Base-by-base conservation (phyloP, 1,284 basidiomycete species). In the Ustilago vetiveriae region DNA sequence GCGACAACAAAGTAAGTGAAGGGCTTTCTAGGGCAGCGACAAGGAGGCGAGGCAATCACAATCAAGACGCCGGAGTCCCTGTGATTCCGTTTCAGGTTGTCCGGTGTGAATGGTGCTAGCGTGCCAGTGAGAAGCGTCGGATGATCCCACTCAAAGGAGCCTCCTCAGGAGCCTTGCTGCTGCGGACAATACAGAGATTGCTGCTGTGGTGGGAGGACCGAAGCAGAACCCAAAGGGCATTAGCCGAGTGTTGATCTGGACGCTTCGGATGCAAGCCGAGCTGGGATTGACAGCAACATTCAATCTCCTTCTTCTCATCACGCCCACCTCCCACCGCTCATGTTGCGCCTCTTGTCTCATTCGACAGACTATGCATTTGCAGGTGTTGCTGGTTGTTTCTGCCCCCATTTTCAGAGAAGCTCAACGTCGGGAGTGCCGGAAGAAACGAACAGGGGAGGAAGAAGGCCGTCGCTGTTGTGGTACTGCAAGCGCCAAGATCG, bases 41-140 rank as follows among this genome's bases (percentile, higher is more conserved):
- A n/a, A n/a, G n/a, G n/a, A n/a, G n/a, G 32, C 36, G 27, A 21
- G 21, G n/a, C 41, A 21, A 13, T 40, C 22, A 9, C 14, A 1
- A 14, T 26, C 26, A 63, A 51, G 59, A 63, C 59, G 59, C 52
- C 59, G 59, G 59, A 48, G 43, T 21, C 52, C 59, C 59, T 63
- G 39, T 52, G 42, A 37, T 27, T 3, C n/a, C n/a, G 39, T 43
- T 10, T 22, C 43, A 36, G 22, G 44, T 17, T 46, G 45, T 26
- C 8, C 22, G 16, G 19, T 16, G 9, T 22, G 29, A 16, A 21
- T 32, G n/a, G n/a, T n/a, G 17, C 9, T n/a, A 9, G n/a, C 14
- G 32, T 33, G 13, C n/a, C 21, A 48, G 44, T 36, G 32, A 14
- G n/a, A n/a, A n/a, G n/a, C 22, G n/a, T 26, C 33, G 43, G 32